phyloP scores from a whole-genome alignment of 352 stramenopile species.

The Phytophthora quininea region DNA sequence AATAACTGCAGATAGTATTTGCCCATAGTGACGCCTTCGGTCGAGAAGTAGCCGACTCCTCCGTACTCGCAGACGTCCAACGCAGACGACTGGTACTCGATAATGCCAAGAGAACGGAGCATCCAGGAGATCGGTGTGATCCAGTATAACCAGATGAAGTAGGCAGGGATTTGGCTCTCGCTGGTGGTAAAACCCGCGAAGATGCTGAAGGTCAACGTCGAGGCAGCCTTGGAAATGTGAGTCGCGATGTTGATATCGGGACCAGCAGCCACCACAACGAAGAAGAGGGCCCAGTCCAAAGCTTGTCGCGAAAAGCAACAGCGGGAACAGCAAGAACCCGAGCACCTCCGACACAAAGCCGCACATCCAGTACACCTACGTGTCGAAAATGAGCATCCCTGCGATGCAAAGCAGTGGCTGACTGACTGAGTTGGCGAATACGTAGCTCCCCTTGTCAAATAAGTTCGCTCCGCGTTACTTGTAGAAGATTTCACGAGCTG shows the following conservation, averaged over 20 bases:
- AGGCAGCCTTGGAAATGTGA: background rate
- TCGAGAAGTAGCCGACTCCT: background rate
- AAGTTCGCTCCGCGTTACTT: background rate
- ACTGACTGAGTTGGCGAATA: slow-evolving; percentile 32
- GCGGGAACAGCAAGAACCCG: background rate
- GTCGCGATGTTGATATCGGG: background rate
- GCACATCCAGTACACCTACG: slow-evolving; percentile 28
- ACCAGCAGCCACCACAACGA: background rate
- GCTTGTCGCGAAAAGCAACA: slow-evolving; percentile 33
- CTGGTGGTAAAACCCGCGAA: background rate
- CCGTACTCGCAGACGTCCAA: background rate
- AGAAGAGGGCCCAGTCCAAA: slow-evolving; percentile 3
- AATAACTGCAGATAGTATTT: background rate
- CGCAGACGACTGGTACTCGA: background rate
- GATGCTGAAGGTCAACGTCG: slow-evolving; percentile 7
- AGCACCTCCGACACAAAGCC: background rate
- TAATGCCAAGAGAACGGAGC: background rate
- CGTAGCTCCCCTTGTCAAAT: background rate
- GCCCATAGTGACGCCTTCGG: background rate
- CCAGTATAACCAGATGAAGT: background rate
- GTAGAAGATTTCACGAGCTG: background rate
- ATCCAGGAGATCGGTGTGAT: background rate
- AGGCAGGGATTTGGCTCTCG: background rate
- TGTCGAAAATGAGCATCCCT: slow-evolving; percentile 67
- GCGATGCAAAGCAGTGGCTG: slow-evolving; percentile 33